Base-by-base conservation (phyloP, 495 filamentous ascomycete genomes). In the Massariosphaeria phaeospora region DNA sequence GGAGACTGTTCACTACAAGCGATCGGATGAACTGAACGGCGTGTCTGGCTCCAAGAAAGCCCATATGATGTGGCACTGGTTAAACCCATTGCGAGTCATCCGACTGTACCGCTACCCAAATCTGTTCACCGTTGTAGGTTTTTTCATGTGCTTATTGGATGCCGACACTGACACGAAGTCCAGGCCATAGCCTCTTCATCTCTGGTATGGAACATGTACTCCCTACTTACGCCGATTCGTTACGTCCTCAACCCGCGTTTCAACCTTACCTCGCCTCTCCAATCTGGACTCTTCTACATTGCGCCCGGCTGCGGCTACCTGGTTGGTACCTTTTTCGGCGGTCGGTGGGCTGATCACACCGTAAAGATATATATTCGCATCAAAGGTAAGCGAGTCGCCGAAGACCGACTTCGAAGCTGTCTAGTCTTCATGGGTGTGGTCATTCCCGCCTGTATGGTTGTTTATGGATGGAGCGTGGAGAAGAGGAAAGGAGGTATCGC, bases 211-310 rank as follows among this genome's bases (percentile, higher is more conserved):
- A 86, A 85, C 59, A 83, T 85, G 74, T 89, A 88, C 61, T 78
- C 75, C 23, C 73, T 88, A 3, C 72, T 88, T 12, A 88, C 84
- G 1, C 84, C 85, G 0, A 87, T 88, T 62, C 81, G 84, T 24
- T 87, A 85, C 62, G 80, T 88, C 7, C 68, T 89, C 0, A 88
- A 87, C 61, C 84, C 84, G 10, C 78, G 84, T 15, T 89, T 87
- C 70, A 50, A 82, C 54, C 76, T 89, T 17, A 76, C 76, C 7
- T 77, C 76, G 12, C 85, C 85, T 0, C 76, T 88, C 30, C 77
- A 83, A 59, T 76, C 76, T 3, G 84, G 82, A 0, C 72, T 88
- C 10, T 85, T 89, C 68, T 89, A 85, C 62, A 79, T 89, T 18
- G 84, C 85, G 0, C 85, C 85, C 0, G 85, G 85, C 0, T 76